Evolutionary conservation across 169 alveolate genomes (phyloP).

Genomic region (Plasmodium blacklocki): DNA sequence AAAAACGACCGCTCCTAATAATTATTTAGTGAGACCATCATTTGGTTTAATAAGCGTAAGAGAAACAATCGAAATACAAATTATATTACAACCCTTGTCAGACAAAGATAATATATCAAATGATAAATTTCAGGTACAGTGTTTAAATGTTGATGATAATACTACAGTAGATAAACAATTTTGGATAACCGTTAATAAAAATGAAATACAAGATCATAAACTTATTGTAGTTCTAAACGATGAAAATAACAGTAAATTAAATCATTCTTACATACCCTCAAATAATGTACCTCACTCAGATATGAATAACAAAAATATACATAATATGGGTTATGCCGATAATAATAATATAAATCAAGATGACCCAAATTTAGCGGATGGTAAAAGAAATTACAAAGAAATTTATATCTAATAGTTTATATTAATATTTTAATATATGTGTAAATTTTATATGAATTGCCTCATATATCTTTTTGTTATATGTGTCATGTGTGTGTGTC

Average conservation of each 20-base stretch:
- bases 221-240: slow-evolving; percentile 87
- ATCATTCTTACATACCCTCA: slow-evolving; percentile 79
- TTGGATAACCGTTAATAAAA: slow-evolving; percentile 88
- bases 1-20: slow-evolving; percentile 91
- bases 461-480: background rate
- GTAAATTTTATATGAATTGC: background rate
- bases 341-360: slow-evolving; percentile 78
- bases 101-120: slow-evolving; percentile 87
- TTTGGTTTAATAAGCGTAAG: slow-evolving; percentile 89
- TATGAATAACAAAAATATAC: slow-evolving; percentile 77
- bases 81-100: slow-evolving; percentile 89
- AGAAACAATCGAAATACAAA: slow-evolving; percentile 86
- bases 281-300: slow-evolving; percentile 84
- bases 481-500: background rate
- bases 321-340: slow-evolving; percentile 83
- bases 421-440: no score
- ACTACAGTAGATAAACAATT: slow-evolving; percentile 89
- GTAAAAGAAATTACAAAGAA: slow-evolving; percentile 10
- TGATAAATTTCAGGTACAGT: slow-evolving; percentile 89
- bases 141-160: slow-evolving; percentile 81
- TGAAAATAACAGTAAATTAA: slow-evolving; percentile 81
- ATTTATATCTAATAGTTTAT: background rate
- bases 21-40: slow-evolving; percentile 90
- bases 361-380: slow-evolving; percentile 46
- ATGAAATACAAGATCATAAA: slow-evolving; percentile 87